Base-by-base conservation (phyloP, 2,329 filamentous ascomycete species). In the Neofusicoccum parvum region DNA sequence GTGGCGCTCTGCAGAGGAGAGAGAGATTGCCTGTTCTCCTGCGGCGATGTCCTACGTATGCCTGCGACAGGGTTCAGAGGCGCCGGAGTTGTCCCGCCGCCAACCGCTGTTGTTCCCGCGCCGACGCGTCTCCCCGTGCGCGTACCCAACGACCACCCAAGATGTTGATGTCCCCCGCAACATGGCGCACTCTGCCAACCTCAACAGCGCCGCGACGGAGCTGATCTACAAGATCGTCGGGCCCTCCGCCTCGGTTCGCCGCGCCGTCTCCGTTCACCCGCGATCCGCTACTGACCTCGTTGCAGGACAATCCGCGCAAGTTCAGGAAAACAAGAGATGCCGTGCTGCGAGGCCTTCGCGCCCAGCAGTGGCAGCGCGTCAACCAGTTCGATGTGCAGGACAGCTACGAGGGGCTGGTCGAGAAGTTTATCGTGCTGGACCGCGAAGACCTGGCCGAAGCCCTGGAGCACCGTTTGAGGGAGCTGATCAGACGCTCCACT, bases 381-480 rank as follows among this genome's bases (percentile, higher is more conserved):
- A 83, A 83, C 67, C 82, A 82, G 62, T 84, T 83, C 70, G 80
- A 81, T n/a, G 75, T 83, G 36, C 74, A 75, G 48, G 69, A 76
- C 2, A 76, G 70, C 41, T 74, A 78, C 17, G 71, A 75, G 23
- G 82, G 82, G 0, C 82, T 97, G 2, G 89, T 94, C 70, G 95
- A 98, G 79, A 93, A 94, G 71, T 95, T 97, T 71, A 86, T 88
- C 37, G 85, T 98, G 63, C 84, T 92, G 54, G 89, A 91, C 72
- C 88, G 91, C 68, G 94, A 97, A 71, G 87, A 87, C 45, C 80
- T 97, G 32, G 92, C 92, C 12, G 88, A 94, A 74, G 88, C 88
- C 5, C 79, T 93, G 41, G 80, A 82, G 45, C 73, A 75, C 49
- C 84, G 90, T 41, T 76, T 92, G 14, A 79, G 84, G 45, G 85